Evolutionary conservation across 495 filamentous ascomycete species (phyloP).

Genomic region (Lophium mytilinum): DNA sequence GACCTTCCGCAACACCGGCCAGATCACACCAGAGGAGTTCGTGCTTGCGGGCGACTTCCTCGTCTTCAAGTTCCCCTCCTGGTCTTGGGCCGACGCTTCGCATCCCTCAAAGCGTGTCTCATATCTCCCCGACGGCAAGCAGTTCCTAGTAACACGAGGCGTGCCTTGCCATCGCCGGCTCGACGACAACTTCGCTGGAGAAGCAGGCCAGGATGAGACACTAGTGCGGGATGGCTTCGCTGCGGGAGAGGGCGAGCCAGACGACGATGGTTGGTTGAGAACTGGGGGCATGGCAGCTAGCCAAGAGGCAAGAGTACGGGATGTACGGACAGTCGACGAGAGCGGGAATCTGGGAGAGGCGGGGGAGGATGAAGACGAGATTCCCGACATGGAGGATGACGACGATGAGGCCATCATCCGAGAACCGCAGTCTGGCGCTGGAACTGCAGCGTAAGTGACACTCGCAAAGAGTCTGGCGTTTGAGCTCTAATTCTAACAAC

Average conservation of each 20-base stretch:
- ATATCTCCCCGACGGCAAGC: slow-evolving; percentile 83
- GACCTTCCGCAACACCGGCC: slow-evolving; percentile 84
- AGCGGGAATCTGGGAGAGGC: slow-evolving; percentile 65
- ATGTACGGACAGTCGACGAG: slow-evolving; percentile 82
- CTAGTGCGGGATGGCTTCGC: slow-evolving; percentile 69
- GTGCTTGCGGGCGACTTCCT: slow-evolving; percentile 93
- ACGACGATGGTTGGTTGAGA: slow-evolving; percentile 83
- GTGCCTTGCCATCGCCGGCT: slow-evolving; percentile 88
- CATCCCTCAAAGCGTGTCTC: slow-evolving; percentile 63
- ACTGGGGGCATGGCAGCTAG: slow-evolving; percentile 69
- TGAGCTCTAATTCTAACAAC: neutral
- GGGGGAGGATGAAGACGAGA: slow-evolving; percentile 66
- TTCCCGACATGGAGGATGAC: slow-evolving; percentile 96
- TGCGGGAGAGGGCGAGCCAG: slow-evolving; percentile 41
- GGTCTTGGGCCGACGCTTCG: slow-evolving; percentile 92
- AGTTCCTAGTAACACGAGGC: slow-evolving; percentile 89
- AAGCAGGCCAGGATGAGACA: slow-evolving; percentile 74
- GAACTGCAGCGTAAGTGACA: slow-evolving; percentile 58
- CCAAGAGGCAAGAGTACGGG: slow-evolving; percentile 62
- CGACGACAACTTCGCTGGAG: slow-evolving; percentile 86
- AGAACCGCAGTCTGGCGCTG: slow-evolving; percentile 50
- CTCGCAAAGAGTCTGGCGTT: neutral
- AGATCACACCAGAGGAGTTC: slow-evolving; percentile 98
- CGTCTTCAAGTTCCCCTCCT: slow-evolving; percentile 97
- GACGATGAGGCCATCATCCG: slow-evolving; percentile 96